Conservation (phyloP, 805 yeast species). For the Yarrowia deformans region DNA sequence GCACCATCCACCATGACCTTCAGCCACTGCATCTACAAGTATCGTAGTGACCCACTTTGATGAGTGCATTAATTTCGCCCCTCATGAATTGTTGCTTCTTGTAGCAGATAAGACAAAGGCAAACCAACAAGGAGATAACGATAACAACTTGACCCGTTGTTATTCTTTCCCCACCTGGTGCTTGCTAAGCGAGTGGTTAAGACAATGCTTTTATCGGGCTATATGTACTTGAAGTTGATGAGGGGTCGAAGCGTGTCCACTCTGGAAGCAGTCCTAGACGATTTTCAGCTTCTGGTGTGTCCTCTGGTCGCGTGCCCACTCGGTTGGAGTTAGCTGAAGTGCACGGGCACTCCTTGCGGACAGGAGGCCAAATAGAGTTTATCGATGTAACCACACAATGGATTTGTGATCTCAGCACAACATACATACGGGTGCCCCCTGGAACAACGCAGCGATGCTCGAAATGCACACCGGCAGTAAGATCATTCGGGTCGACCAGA, state of each 20-base stretch:
- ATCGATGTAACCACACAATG: neutral
- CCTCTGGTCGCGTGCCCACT: constrained; percentile 5
- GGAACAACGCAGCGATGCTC: neutral
- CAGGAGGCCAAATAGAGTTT: neutral
- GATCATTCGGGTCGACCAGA: neutral
- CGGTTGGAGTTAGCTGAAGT: constrained; percentile 2
- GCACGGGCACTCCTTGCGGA: neutral
- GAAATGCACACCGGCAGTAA: neutral
- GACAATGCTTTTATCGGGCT: neutral
- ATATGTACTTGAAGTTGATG: neutral
- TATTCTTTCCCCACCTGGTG: constrained; percentile 14
- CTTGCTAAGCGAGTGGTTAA: constrained; percentile 18
- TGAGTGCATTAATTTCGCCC: neutral
- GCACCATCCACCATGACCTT: neutral
- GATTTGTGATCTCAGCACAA: constrained; percentile 1
- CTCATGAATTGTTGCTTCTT: neutral
- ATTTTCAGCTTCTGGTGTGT: too few relatives aligned
- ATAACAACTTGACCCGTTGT: constrained; percentile 12
- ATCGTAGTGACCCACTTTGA: neutral
- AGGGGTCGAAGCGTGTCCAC: neutral
- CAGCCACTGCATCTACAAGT: neutral
- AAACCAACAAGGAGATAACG: constrained; percentile 29
- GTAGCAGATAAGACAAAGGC: constrained; percentile 16
- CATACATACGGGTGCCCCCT: neutral
- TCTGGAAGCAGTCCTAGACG: too few relatives aligned